Conservation (phyloP, 2,329 filamentous ascomycete species). For the Achaetomium macrosporum region DNA sequence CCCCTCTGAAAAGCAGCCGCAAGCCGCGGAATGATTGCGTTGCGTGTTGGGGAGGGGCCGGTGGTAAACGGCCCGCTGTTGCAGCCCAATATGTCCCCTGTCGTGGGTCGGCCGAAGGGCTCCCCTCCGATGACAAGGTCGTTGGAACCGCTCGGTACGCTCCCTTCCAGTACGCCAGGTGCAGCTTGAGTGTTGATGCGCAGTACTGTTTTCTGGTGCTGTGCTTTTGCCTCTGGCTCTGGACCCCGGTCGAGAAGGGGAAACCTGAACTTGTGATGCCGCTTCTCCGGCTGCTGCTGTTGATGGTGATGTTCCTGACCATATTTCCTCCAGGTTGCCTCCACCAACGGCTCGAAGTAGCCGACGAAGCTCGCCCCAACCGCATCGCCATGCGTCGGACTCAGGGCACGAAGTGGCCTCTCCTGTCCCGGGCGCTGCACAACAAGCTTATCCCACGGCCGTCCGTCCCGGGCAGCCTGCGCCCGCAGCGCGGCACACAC, state of each 20-base stretch:
- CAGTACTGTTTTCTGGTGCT: conserved; percentile 27
- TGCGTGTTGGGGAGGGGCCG: conserved; percentile 34
- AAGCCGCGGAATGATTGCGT: conserved; percentile 42
- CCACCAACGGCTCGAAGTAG: conserved; percentile 40
- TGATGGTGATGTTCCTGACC: conserved; percentile 9
- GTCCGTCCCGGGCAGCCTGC: conserved; percentile 51
- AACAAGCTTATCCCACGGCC: conserved; percentile 56
- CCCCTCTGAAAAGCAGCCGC: conserved; percentile 50
- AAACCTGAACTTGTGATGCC: background rate
- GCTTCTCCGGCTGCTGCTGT: background rate
- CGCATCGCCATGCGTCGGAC: conserved; percentile 38
- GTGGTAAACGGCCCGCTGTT: conserved; percentile 56
- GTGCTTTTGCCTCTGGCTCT: background rate
- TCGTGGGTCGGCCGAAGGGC: conserved; percentile 50
- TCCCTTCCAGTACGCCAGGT: conserved; percentile 47
- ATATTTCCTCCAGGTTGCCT: conserved; percentile 38
- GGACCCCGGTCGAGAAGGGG: background rate
- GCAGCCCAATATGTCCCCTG: conserved; percentile 61
- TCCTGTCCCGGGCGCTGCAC: conserved; percentile 27
- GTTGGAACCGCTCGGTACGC: conserved; percentile 38
- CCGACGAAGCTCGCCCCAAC: conserved; percentile 39
- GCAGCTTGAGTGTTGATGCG: conserved; percentile 60
- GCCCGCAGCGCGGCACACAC: conserved; percentile 48
- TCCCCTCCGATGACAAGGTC: conserved; percentile 35
- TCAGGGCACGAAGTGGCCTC: conserved; percentile 36